These are phyloP conservation scores for Tephrocybe rancida DNA, from an alignment of 768 basidiomycete genomes.

Conservation along the genomic window DNA sequence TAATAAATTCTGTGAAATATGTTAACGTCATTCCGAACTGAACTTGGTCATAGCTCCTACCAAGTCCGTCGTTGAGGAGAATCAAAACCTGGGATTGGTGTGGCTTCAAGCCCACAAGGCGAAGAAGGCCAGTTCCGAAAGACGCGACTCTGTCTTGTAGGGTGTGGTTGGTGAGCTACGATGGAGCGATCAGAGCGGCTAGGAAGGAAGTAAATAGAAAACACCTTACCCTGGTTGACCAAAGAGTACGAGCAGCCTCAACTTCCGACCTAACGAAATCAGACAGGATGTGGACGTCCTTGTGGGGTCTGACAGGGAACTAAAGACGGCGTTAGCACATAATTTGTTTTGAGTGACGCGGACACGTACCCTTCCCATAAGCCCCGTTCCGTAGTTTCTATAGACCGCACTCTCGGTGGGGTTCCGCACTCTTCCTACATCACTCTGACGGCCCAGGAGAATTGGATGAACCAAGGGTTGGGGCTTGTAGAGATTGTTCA, in stretches of 20 bases:
- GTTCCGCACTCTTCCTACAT: constrained; percentile 80
- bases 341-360: constrained; percentile 5
- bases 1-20: constrained; percentile 62
- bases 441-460: constrained; percentile 88
- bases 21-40: background rate
- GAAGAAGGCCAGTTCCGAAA: constrained; percentile 73
- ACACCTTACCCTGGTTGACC: constrained; percentile 69
- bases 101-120: constrained; percentile 54
- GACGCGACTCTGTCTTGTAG: constrained; percentile 72
- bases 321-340: constrained; percentile 28
- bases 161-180: constrained; percentile 72
- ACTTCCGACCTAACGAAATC: constrained; percentile 71
- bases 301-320: constrained; percentile 75
- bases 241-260: constrained; percentile 71
- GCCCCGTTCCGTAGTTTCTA: constrained; percentile 86
- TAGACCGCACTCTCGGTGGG: constrained; percentile 85
- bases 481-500: constrained; percentile 79
- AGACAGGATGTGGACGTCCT: constrained; percentile 66
- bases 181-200: constrained; percentile 1
- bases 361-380: constrained; percentile 73
- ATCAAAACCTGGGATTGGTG: constrained; percentile 71
- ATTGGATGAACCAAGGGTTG: constrained; percentile 93
- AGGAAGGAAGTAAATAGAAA: background rate
- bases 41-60: constrained; percentile 36
- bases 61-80: constrained; percentile 77